A percentile compares a stretch with the other conserved stretches of the same genome.
Conservation (phyloP, 306 rosid genomes). For the Mimosa pudica region DNA sequence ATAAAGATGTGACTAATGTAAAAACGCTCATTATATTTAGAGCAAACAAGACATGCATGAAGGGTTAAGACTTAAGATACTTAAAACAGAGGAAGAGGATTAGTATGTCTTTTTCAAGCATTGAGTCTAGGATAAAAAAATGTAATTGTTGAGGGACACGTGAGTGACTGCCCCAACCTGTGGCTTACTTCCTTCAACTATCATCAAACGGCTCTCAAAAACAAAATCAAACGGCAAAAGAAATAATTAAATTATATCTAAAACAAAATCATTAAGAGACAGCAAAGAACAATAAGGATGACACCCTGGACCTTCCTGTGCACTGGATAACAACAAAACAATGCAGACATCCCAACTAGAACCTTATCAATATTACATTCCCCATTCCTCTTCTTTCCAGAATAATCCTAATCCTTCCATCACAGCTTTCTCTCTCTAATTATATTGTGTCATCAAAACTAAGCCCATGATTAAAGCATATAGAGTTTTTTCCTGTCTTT, state of each 20-base stretch:
- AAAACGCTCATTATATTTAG: too few relatives aligned
- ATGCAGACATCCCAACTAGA: conserved; percentile 29
- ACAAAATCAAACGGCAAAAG: neutral
- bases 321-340: conserved; percentile 52
- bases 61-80: too few relatives aligned
- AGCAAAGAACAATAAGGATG: conserved; percentile 3
- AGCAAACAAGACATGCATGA: too few relatives aligned
- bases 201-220: conserved; percentile 13
- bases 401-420: conserved; percentile 43
- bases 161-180: conserved; percentile 15
- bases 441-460: neutral
- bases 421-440: neutral
- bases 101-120: neutral
- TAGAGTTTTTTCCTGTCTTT: neutral
- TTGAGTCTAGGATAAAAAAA: neutral
- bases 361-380: conserved; percentile 39
- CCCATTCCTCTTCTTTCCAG: conserved; percentile 43
- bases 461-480: neutral
- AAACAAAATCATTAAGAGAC: conserved; percentile 24
- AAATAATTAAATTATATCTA: neutral
- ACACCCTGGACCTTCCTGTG: conserved; percentile 5
- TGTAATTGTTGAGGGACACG: neutral
- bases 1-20: too few relatives aligned
- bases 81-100: too few relatives aligned
- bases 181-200: neutral